Percentiles rank a stretch among this genome's conserved stretches.
Conservation (phyloP, 306 rosid genomes). For the Astragalus glycyphyllos region DNA sequence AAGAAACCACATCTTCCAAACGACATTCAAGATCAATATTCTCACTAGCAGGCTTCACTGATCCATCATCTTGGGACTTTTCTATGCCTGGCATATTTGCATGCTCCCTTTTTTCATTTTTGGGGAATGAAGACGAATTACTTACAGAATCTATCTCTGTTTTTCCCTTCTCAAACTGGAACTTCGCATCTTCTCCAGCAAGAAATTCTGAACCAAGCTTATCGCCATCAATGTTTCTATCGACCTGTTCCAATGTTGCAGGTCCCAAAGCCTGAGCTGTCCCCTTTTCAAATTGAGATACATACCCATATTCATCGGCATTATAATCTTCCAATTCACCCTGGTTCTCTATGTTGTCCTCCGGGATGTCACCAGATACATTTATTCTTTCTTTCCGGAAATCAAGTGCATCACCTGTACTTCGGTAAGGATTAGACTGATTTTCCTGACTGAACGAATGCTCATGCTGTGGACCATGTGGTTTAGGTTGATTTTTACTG, state of each 20-base stretch:
- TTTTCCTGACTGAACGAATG: constrained; percentile 55
- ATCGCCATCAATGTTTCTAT: constrained; percentile 52
- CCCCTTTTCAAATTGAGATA: constrained; percentile 76
- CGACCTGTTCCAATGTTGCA: constrained; percentile 82
- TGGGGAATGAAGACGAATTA: constrained; percentile 45
- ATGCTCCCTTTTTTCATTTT: constrained; percentile 55
- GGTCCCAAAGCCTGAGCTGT: constrained; percentile 90
- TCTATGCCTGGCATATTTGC: constrained; percentile 50
- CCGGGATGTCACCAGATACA: constrained; percentile 68
- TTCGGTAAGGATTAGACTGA: constrained; percentile 79
- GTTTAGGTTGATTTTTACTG: constrained; percentile 53
- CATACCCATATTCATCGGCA: constrained; percentile 90
- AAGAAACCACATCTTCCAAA: constrained; percentile 64
- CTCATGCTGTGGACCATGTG: constrained; percentile 51
- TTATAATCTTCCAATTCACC: constrained; percentile 67
- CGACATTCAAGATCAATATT: constrained; percentile 43
- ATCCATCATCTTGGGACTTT: constrained; percentile 52
- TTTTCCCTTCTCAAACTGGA: constrained; percentile 63
- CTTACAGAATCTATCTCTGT: constrained; percentile 49
- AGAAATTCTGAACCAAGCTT: constrained; percentile 50
- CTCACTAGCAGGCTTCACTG: constrained; percentile 42
- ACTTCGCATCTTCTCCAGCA: constrained; percentile 50
- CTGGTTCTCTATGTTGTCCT: constrained; percentile 48
- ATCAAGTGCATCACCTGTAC: constrained; percentile 72
- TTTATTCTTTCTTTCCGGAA: constrained; percentile 77